Evolutionary conservation across 768 basidiomycete genomes (phyloP).

Genomic region (Macrolepiota albuminosa): DNA sequence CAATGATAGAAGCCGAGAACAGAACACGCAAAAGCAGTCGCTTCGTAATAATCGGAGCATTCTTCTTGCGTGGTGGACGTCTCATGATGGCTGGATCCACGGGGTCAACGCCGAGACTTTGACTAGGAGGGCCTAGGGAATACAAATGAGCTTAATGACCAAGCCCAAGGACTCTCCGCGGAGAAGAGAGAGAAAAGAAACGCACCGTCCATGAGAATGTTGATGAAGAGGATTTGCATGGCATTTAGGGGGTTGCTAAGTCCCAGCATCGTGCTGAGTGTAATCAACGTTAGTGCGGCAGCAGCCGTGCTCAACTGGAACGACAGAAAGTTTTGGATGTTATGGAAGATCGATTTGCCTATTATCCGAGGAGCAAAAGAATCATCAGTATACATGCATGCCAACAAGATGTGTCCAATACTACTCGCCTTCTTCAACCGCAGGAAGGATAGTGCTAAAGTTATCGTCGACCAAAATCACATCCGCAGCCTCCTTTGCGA

Average conservation of each 20-base stretch:
- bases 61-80: slow-evolving; percentile 87
- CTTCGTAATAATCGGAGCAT: slow-evolving; percentile 79
- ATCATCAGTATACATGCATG: slow-evolving; percentile 6
- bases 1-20: slow-evolving; percentile 93
- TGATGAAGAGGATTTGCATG: slow-evolving; percentile 99
- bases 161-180: background rate
- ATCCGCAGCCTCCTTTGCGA: slow-evolving; percentile 97
- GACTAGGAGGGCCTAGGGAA: slow-evolving; percentile 79
- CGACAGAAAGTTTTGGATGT: slow-evolving; percentile 95
- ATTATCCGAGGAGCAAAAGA: slow-evolving; percentile 21
- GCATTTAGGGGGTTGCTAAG: slow-evolving; percentile 92
- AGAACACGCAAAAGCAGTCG: slow-evolving; percentile 73
- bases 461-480: slow-evolving; percentile 97
- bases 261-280: slow-evolving; percentile 85
- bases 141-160: slow-evolving; percentile 1
- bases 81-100: slow-evolving; percentile 93
- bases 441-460: slow-evolving; percentile 90
- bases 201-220: slow-evolving; percentile 96
- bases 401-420: background rate
- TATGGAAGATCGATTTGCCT: slow-evolving; percentile 98
- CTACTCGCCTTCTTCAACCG: slow-evolving; percentile 81
- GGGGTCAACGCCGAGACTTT: slow-evolving; percentile 95
- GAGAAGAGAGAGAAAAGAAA: slow-evolving; percentile 1
- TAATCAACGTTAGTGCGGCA: slow-evolving; percentile 92
- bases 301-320: slow-evolving; percentile 99